phyloP scores from a whole-genome alignment of 352 stramenopile genomes.

The Thalassiosira hispida region DNA sequence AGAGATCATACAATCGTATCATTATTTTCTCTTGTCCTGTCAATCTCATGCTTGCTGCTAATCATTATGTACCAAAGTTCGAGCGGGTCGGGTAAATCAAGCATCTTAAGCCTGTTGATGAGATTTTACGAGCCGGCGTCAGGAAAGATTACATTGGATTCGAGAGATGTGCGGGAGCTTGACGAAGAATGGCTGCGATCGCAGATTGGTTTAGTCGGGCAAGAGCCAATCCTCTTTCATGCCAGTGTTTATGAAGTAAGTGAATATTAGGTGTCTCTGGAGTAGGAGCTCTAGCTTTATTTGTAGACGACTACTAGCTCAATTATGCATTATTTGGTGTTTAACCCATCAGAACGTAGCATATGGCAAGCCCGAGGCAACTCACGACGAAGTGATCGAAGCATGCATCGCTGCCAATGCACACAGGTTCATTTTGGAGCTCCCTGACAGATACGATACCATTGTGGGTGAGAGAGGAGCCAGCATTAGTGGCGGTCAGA shows the following conservation, averaged over 20 bases:
- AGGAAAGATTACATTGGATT: constrained; percentile 86
- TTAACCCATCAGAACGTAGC: constrained; percentile 91
- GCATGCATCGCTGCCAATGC: constrained; percentile 74
- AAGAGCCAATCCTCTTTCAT: constrained; percentile 91
- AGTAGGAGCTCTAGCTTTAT: too few relatives aligned
- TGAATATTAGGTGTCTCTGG: too few relatives aligned
- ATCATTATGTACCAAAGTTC: too few relatives aligned
- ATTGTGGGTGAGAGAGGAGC: constrained; percentile 50
- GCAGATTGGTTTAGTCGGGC: constrained; percentile 86
- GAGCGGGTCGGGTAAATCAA: too few relatives aligned
- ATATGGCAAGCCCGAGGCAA: constrained; percentile 84
- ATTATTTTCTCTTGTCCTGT: too few relatives aligned
- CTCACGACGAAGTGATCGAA: constrained; percentile 84
- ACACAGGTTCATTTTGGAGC: constrained; percentile 89
- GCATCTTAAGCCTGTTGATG: too few relatives aligned
- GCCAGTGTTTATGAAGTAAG: constrained; percentile 85
- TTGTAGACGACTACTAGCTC: too few relatives aligned
- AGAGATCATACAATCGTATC: too few relatives aligned
- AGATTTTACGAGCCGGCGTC: too few relatives aligned
- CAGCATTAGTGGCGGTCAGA: constrained; percentile 22
- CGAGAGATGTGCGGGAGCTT: constrained; percentile 81
- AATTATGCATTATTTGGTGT: too few relatives aligned
- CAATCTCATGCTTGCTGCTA: too few relatives aligned
- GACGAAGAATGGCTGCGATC: constrained; percentile 71
- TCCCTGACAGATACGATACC: constrained; percentile 85